These are phyloP conservation scores for Flaveria trinervia DNA, from an alignment of 129 eudicot species.

Conservation along the genomic window DNA sequence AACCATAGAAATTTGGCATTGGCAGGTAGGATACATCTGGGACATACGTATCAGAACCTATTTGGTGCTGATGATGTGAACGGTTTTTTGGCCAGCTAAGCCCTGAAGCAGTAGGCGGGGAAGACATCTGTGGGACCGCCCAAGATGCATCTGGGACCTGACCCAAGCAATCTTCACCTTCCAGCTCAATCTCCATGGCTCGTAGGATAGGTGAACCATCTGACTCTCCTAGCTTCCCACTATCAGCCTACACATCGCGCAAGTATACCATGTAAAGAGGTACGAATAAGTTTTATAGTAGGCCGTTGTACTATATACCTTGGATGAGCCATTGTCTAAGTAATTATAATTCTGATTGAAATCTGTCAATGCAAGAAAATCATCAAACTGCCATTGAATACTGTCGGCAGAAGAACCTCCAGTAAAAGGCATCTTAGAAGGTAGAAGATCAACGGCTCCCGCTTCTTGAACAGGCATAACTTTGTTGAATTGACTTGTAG, in stretches of 20 bases:
- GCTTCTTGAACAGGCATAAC: constrained; percentile 37
- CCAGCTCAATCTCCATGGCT: constrained; percentile 59
- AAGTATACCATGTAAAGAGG: constrained; percentile 8
- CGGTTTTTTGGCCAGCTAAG: constrained; percentile 56
- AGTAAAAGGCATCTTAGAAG: constrained; percentile 46
- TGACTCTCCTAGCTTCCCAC: constrained; percentile 76
- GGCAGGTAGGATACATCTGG: constrained; percentile 62
- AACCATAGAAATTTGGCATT: constrained; percentile 25
- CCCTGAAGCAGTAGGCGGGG: constrained; percentile 94
- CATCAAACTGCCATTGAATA: constrained; percentile 83
- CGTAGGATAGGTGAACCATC: constrained; percentile 60
- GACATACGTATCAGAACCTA: constrained; percentile 56
- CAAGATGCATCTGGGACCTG: constrained; percentile 72
- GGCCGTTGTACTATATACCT: constrained; percentile 44
- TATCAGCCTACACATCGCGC: constrained; percentile 58
- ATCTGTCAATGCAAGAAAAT: constrained; percentile 60
- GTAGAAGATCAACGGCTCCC: constrained; percentile 36
- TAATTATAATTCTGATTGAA: constrained; percentile 56
- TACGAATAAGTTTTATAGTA: constrained; percentile 3
- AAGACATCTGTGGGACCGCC: constrained; percentile 76
- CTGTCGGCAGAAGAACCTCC: constrained; percentile 66
- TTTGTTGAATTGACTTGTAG: constrained; percentile 42
- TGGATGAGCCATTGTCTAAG: constrained; percentile 59
- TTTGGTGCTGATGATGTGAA: constrained; percentile 32
- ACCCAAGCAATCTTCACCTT: constrained; percentile 68